Evolutionary conservation across 768 basidiomycete species (phyloP).

Genomic region (Tricholoma saponaceum): DNA sequence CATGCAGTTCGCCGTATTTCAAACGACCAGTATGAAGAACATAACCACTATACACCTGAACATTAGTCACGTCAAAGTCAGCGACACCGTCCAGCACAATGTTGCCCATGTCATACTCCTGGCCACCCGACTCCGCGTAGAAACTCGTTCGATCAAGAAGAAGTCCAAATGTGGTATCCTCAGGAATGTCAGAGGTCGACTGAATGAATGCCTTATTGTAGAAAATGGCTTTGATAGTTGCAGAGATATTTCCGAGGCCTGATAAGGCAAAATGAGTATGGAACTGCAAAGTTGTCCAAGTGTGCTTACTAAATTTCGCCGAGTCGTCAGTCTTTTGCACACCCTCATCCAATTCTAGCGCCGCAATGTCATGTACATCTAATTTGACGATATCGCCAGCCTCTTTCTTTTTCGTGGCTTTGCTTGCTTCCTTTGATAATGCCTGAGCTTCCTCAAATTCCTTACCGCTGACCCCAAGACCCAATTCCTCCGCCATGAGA

Average conservation of each 20-base stretch:
- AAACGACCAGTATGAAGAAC: constrained; percentile 89
- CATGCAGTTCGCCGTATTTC: constrained; percentile 79
- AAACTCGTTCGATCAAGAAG: constrained; percentile 92
- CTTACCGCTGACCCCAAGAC: constrained; percentile 75
- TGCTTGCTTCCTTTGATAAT: constrained; percentile 87
- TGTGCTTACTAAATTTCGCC: constrained; percentile 75
- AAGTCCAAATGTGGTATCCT: constrained; percentile 73
- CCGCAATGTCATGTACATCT: constrained; percentile 92
- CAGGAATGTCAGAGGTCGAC: constrained; percentile 64
- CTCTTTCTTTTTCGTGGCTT: constrained; percentile 72
- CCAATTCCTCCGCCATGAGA: constrained; percentile 95
- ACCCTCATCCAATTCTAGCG: constrained; percentile 68
- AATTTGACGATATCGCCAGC: constrained; percentile 73
- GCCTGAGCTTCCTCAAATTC: constrained; percentile 90
- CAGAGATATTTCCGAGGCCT: constrained; percentile 77
- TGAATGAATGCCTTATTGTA: constrained; percentile 69
- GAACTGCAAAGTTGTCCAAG: not conserved
- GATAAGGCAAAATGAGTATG: not conserved
- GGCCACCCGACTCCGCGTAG: constrained; percentile 96
- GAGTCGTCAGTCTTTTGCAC: constrained; percentile 94
- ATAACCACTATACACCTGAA: constrained; percentile 93
- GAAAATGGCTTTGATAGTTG: constrained; percentile 82
- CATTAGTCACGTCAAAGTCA: constrained; percentile 92
- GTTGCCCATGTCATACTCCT: constrained; percentile 94
- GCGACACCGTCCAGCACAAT: constrained; percentile 89